A percentile compares a stretch with the other conserved stretches of the same genome.
Conservation (phyloP, 306 rosid genomes). For the Medicago lupulina region DNA sequence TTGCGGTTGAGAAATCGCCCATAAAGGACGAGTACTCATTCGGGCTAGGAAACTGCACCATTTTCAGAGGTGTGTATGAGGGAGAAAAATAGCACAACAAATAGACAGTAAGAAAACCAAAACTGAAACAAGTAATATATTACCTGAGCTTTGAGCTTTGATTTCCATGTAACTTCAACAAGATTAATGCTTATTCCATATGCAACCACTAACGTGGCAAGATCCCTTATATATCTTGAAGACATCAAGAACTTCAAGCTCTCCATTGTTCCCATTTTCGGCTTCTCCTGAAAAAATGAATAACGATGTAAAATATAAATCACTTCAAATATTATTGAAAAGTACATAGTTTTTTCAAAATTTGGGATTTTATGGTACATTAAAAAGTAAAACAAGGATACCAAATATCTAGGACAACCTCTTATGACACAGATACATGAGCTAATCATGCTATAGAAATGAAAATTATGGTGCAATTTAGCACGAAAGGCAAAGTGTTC, state of each 20-base stretch:
- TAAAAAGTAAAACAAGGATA: no score
- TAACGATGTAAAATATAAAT: slow-evolving; percentile 12
- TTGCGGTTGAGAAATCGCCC: slow-evolving; percentile 99
- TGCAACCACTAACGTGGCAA: slow-evolving; percentile 98
- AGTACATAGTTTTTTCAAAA: background rate
- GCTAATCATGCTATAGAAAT: background rate
- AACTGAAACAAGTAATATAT: slow-evolving; percentile 23
- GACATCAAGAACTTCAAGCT: slow-evolving; percentile 99
- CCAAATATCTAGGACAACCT: no score
- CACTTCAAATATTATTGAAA: slow-evolving; percentile 30
- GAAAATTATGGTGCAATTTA: background rate
- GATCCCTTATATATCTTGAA: slow-evolving; percentile 91
- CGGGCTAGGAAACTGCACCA: slow-evolving; percentile 94
- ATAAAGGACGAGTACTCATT: slow-evolving; percentile 96
- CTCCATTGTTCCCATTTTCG: slow-evolving; percentile 97
- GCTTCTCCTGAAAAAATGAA: slow-evolving; percentile 72
- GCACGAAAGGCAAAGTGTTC: background rate
- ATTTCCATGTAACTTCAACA: slow-evolving; percentile 99
- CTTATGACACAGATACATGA: background rate
- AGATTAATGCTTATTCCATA: slow-evolving; percentile 97
- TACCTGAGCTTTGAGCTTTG: slow-evolving; percentile 99
- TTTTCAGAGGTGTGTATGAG: slow-evolving; percentile 6
- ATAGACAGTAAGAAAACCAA: slow-evolving; percentile 24
- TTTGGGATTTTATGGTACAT: no score
- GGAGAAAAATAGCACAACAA: background rate